Percentiles rank a stretch among this genome's conserved stretches.
phyloP scores from a whole-genome alignment of 345 rosid species.

The Eucalyptus brandiana region DNA sequence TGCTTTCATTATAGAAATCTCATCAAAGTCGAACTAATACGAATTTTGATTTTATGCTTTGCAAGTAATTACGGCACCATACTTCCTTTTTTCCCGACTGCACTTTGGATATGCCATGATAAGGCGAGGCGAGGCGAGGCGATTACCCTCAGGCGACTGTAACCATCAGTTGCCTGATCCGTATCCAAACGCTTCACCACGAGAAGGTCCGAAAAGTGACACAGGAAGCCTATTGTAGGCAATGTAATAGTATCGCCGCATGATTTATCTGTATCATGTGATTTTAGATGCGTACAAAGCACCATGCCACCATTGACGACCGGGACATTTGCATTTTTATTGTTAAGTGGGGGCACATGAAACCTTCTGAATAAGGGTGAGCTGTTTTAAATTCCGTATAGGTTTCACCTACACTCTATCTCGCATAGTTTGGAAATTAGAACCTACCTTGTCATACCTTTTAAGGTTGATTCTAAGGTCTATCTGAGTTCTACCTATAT shows the following conservation, averaged over 20 bases:
- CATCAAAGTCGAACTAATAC: background rate
- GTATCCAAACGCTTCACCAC: background rate
- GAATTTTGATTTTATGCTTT: background rate
- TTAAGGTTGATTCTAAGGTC: no score
- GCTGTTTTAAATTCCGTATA: no score
- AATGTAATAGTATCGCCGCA: background rate
- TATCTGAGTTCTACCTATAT: accelerated
- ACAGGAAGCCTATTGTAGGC: background rate
- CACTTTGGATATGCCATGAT: background rate
- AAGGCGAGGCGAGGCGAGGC: background rate
- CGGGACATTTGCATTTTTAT: background rate
- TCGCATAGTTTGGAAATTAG: accelerated
- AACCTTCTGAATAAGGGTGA: background rate
- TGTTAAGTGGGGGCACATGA: background rate
- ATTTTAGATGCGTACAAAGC: background rate
- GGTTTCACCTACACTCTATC: no score
- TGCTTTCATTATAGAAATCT: background rate
- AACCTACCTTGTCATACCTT: no score
- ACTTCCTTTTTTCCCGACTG: background rate
- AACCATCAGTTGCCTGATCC: background rate
- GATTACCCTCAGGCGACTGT: background rate
- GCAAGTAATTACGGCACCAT: background rate
- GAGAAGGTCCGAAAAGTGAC: background rate
- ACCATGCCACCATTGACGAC: background rate
- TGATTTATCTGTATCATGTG: background rate